These are phyloP conservation scores for Coemansia sp. DNA, from an alignment of 192 early-diverging fungal genomes.

Conservation along the genomic window DNA sequence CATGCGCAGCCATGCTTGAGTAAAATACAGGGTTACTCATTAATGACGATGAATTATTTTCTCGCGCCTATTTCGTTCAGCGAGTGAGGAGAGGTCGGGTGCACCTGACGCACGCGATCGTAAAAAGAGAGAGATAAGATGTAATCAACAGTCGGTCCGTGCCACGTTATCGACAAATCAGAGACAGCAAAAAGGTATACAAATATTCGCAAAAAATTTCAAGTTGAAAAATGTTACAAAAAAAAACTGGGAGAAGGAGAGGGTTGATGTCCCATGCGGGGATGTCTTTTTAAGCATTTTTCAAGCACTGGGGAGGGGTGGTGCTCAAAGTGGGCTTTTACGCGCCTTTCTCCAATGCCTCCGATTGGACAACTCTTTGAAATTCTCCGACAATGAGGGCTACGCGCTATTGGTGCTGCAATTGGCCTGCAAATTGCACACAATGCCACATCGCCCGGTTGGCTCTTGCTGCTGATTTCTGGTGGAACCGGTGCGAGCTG, in stretches of 20 bases:
- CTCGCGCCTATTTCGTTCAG: not conserved
- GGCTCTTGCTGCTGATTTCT: not conserved
- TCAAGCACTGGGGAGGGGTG: no score
- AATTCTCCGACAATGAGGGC: not conserved
- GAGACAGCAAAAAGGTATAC: not conserved
- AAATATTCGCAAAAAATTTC: not conserved
- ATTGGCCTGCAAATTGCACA: not conserved
- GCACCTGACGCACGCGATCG: not conserved
- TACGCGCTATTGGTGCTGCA: not conserved
- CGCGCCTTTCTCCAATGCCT: constrained; percentile 1
- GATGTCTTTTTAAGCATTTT: not conserved
- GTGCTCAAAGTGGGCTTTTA: not conserved
- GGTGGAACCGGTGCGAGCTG: not conserved
- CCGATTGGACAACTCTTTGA: not conserved
- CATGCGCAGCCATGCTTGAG: constrained; percentile 54
- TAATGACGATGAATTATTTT: not conserved
- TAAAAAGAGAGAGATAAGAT: not conserved
- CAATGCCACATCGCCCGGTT: not conserved
- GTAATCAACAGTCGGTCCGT: not conserved
- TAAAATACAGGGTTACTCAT: constrained; percentile 11
- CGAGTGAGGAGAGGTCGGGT: not conserved
- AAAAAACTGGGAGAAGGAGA: not conserved
- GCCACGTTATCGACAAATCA: not conserved
- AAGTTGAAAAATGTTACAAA: not conserved
- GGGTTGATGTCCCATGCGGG: no score